Evolutionary conservation across 306 rosid species (phyloP), one percentile per base, ranked within the genome.

Genomic region (Oxytropis ochrocephala): DNA sequence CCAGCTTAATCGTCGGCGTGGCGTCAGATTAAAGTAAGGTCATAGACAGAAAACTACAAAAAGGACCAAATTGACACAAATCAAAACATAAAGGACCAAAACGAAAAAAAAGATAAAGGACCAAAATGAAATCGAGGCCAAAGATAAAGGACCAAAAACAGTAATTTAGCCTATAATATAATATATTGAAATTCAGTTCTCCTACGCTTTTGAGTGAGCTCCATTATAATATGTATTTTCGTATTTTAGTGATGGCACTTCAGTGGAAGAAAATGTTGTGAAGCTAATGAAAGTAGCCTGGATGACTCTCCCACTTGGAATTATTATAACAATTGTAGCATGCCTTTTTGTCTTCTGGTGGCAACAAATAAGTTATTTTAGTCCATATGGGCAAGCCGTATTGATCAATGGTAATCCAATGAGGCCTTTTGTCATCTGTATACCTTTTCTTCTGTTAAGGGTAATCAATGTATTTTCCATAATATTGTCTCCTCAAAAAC

Each of bases 281-380:
- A 94, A 80, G 88, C 84, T 94, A 68, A 87, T 88, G 88, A 90
- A 80, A 85, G 87, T 94, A 49, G 92, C 88, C 8, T 94, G 98
- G 98, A 62, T 87, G 83, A 86, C 87, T 84, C 69, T 91, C 50
- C 98, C 95, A 1, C 85, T 91, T 70, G 97, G 97, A 62, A 65
- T 85, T 44, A 61, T 87, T 65, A 74, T 94, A 68, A 88, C 98
- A 49, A 41, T 75, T 68, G 85, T 76, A 35, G 92, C 88, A 7
- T 88, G 89, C 43, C 68, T 80, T 59, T 77, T 84, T 64, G 91
- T 90, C 59, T 78, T 88, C 72, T 90, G 97, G 98, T 88, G 83
- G 89, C 91, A 90, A 80, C 82, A 70, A 39, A 53, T 94, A 68
- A 51, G 69, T 77, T 74, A 75, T 85, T 87, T 80, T 67, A 72